phyloP scores from a whole-genome alignment of 169 alveolate species.

The Miamiensis avidus region DNA sequence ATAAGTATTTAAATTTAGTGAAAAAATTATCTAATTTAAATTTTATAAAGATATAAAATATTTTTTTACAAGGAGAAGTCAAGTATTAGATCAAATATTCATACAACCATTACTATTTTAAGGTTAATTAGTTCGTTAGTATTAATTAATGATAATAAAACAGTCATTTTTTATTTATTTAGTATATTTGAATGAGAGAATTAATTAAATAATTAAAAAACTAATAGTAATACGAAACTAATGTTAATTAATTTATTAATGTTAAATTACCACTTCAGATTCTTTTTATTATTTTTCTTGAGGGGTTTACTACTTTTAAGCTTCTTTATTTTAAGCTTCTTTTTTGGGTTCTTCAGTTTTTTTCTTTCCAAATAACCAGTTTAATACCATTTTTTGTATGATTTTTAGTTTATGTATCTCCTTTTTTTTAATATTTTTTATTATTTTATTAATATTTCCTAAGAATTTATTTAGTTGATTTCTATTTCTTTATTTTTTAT shows the following conservation, averaged over 20 bases:
- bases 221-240: not conserved
- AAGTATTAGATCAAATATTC: constrained; percentile 14
- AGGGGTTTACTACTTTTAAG: not conserved
- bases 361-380: constrained; percentile 25
- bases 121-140: no score
- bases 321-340: not conserved
- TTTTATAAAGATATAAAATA: constrained; percentile 26
- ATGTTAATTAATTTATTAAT: not conserved
- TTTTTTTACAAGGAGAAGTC: constrained; percentile 4
- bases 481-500: no score
- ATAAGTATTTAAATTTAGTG: not conserved
- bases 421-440: no score
- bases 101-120: constrained; percentile 18
- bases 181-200: not conserved
- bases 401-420: no score
- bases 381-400: constrained; percentile 6
- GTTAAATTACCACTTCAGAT: not conserved
- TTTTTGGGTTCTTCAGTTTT: constrained; percentile 10
- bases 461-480: no score
- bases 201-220: no score
- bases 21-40: no score
- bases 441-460: no score
- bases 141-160: no score
- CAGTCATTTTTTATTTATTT: no score
- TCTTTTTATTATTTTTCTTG: not conserved